phyloP scores from a whole-genome alignment of 2,329 filamentous ascomycete species.

The Bipolaris gigantea region DNA sequence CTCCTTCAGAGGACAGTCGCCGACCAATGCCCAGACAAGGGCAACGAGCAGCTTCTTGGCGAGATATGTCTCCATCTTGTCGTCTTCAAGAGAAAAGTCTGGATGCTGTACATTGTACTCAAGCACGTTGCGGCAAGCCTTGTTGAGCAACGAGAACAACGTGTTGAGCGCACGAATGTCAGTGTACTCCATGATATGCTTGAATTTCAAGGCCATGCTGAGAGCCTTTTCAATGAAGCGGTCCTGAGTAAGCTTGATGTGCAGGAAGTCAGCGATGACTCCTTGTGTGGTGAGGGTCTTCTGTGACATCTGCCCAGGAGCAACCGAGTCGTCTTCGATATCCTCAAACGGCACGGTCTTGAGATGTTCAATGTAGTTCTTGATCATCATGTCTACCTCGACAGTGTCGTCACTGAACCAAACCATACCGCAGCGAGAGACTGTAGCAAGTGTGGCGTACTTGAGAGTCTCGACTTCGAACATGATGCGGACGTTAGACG shows the following conservation, averaged over 20 bases:
- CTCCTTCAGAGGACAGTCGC: conserved; percentile 86
- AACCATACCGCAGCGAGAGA: conserved; percentile 99
- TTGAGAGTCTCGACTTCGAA: conserved; percentile 98
- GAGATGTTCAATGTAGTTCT: conserved; percentile 84
- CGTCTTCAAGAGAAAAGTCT: conserved; percentile 88
- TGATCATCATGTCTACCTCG: conserved; percentile 86
- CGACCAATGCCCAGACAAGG: conserved; percentile 92
- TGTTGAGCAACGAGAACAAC: conserved; percentile 93
- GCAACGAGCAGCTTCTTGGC: conserved; percentile 93
- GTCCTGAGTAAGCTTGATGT: conserved; percentile 74
- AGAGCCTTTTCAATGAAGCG: conserved; percentile 80
- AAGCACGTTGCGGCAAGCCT: conserved; percentile 85
- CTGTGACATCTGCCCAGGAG: conserved; percentile 53
- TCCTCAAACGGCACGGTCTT: conserved; percentile 88
- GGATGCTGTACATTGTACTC: conserved; percentile 95
- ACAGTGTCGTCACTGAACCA: conserved; percentile 99
- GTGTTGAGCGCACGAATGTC: conserved; percentile 87
- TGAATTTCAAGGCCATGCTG: conserved; percentile 73
- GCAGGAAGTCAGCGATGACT: conserved; percentile 77
- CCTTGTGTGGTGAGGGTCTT: conserved; percentile 78
- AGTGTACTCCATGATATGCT: conserved; percentile 99
- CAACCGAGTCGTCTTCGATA: conserved; percentile 85
- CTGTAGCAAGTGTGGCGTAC: conserved; percentile 96
- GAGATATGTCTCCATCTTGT: conserved; percentile 85
- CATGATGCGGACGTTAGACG: conserved; percentile 96